phyloP scores from a whole-genome alignment of 2,329 filamentous ascomycete genomes.

The Colletotrichum orbiculare region DNA sequence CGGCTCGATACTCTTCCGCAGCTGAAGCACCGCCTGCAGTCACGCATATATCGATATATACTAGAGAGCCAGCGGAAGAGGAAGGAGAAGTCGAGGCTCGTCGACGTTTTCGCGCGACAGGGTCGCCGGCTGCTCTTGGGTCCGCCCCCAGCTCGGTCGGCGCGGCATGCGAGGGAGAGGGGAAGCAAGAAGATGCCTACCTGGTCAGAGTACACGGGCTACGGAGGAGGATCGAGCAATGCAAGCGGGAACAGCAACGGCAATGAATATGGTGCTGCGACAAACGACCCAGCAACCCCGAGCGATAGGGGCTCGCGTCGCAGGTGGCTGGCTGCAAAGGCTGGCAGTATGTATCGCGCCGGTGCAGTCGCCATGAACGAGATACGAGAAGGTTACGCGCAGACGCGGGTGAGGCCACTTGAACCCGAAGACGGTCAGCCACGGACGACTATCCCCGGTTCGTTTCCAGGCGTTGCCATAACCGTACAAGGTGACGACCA shows the following conservation, averaged over 20 bases:
- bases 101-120: slow-evolving; percentile 55
- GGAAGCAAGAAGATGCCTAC: slow-evolving; percentile 39
- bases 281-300: slow-evolving; percentile 42
- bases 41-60: slow-evolving; percentile 80
- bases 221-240: slow-evolving; percentile 25
- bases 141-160: slow-evolving; percentile 42
- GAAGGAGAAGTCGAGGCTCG: slow-evolving; percentile 57
- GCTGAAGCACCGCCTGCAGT: slow-evolving; percentile 78
- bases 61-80: slow-evolving; percentile 71
- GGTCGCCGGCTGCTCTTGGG: slow-evolving; percentile 60
- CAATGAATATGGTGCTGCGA: slow-evolving; percentile 41
- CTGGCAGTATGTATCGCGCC: slow-evolving; percentile 66
- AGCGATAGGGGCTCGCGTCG: slow-evolving; percentile 77
- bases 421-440: slow-evolving; percentile 48
- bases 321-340: slow-evolving; percentile 78
- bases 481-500: slow-evolving; percentile 85
- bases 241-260: slow-evolving; percentile 9
- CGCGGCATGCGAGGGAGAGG: slow-evolving; percentile 45
- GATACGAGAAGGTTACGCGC: slow-evolving; percentile 68
- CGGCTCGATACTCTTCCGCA: slow-evolving; percentile 79
- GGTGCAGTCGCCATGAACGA: slow-evolving; percentile 68
- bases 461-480: slow-evolving; percentile 88
- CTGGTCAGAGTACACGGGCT: slow-evolving; percentile 34
- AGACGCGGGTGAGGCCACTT: slow-evolving; percentile 56
- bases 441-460: slow-evolving; percentile 70